Conservation (phyloP, 116 monocot genomes). For the Thalassia testudinum region DNA sequence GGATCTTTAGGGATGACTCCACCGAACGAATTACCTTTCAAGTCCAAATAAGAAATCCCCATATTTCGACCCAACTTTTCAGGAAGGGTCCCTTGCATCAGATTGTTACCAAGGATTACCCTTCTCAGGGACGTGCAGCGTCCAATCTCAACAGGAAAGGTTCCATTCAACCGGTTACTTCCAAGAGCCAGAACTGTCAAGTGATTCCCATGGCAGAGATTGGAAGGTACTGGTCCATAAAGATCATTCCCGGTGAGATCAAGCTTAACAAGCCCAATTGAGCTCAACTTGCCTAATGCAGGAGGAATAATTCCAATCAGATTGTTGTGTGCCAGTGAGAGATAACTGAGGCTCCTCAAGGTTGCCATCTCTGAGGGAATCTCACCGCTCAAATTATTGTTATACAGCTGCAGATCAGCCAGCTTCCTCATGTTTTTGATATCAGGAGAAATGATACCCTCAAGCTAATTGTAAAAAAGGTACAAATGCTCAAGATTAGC, state of each 20-base stretch:
- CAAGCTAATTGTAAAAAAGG: slow-evolving; percentile 32
- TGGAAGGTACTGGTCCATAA: slow-evolving; percentile 54
- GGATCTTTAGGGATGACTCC: slow-evolving; percentile 29
- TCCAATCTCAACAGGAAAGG: slow-evolving; percentile 32
- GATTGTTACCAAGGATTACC: slow-evolving; percentile 40
- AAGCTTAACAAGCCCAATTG: slow-evolving; percentile 23
- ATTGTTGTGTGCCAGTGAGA: slow-evolving; percentile 45
- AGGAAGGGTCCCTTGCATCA: slow-evolving; percentile 28
- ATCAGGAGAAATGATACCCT: slow-evolving; percentile 31
- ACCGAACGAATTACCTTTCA: slow-evolving; percentile 35
- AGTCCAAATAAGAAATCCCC: slow-evolving; percentile 36
- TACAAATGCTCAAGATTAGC: slow-evolving; percentile 21
- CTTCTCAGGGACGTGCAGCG: slow-evolving; percentile 32
- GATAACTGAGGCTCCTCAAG: slow-evolving; percentile 31
- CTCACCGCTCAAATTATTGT: slow-evolving; percentile 29
- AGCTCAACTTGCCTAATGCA: slow-evolving; percentile 23
- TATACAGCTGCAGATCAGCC: slow-evolving; percentile 29
- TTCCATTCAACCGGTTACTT: slow-evolving; percentile 37
- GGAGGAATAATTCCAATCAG: slow-evolving; percentile 39
- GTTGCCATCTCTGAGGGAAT: slow-evolving; percentile 25
- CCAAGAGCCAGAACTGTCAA: slow-evolving; percentile 38
- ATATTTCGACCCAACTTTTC: slow-evolving; percentile 19
- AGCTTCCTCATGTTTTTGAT: slow-evolving; percentile 35
- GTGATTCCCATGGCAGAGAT: slow-evolving; percentile 8
- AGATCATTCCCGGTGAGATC: slow-evolving; percentile 49